These are phyloP conservation scores for Rubus parviflorus DNA, from an alignment of 306 rosid species.

Conservation along the genomic window DNA sequence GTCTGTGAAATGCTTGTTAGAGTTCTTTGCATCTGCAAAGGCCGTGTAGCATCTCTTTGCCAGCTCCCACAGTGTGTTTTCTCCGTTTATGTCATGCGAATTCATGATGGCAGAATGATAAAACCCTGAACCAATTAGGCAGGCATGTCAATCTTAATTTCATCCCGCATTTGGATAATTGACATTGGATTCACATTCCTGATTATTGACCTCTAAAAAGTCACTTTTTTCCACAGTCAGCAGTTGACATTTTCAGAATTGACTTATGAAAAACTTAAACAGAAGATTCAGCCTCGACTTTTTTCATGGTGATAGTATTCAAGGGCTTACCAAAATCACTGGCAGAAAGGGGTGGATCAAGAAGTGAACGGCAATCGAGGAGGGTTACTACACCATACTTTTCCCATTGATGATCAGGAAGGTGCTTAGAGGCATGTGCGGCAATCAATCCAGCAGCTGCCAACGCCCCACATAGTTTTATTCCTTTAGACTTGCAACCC, in stretches of 20 bases:
- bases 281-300: neutral
- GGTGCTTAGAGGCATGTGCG: constrained; percentile 49
- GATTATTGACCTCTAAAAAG: neutral
- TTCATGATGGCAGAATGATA: constrained; percentile 87
- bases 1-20: constrained; percentile 88
- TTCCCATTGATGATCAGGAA: constrained; percentile 56
- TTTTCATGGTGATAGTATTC: neutral
- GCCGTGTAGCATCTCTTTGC: constrained; percentile 64
- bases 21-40: constrained; percentile 52
- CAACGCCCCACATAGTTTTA: constrained; percentile 68
- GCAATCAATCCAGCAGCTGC: constrained; percentile 88
- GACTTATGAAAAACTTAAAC: neutral
- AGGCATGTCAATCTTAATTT: neutral
- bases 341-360: constrained; percentile 64
- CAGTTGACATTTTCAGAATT: neutral
- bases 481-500: constrained; percentile 80
- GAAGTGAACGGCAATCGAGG: constrained; percentile 74
- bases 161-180: neutral
- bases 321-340: constrained; percentile 58
- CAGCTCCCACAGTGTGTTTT: constrained; percentile 69
- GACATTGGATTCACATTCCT: constrained; percentile 4
- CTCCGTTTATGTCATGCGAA: constrained; percentile 66
- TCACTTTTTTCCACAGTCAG: neutral
- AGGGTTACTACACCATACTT: constrained; percentile 86
- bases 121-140: constrained; percentile 51